A percentile compares a stretch with the other conserved stretches of the same genome.
Evolutionary conservation across 2,329 filamentous ascomycete species (phyloP).

Genomic region (Stagonosporopsis vannaccii): DNA sequence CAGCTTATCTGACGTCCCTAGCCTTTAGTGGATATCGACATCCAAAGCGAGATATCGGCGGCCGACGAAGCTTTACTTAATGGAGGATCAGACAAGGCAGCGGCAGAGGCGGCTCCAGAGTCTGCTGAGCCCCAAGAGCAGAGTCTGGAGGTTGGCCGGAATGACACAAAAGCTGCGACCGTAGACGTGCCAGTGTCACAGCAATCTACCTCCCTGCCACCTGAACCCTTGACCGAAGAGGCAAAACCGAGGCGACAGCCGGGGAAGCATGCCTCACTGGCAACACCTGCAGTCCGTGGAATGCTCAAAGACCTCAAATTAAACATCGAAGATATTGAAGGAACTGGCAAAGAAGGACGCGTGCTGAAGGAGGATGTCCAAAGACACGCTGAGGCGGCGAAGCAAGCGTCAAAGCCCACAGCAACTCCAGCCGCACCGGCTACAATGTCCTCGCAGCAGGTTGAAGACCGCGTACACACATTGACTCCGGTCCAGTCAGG

Average conservation of each 20-base stretch:
- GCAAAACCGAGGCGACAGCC: slow-evolving; percentile 44
- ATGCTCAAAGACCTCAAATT: slow-evolving; percentile 81
- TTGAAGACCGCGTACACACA: slow-evolving; percentile 70
- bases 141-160: slow-evolving; percentile 40
- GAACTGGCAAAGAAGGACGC: slow-evolving; percentile 88
- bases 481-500: slow-evolving; percentile 82
- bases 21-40: slow-evolving; percentile 93
- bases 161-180: slow-evolving; percentile 42
- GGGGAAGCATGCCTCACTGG: slow-evolving; percentile 75
- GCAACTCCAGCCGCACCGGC: slow-evolving; percentile 42
- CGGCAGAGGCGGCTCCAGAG: slow-evolving; percentile 28
- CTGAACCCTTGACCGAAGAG: slow-evolving; percentile 28
- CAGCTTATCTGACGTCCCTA: slow-evolving; percentile 48
- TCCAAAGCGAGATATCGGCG: slow-evolving; percentile 75
- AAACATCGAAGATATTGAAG: slow-evolving; percentile 78
- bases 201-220: slow-evolving; percentile 28
- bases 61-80: slow-evolving; percentile 61
- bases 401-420: slow-evolving; percentile 32
- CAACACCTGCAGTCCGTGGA: slow-evolving; percentile 91
- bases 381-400: slow-evolving; percentile 32
- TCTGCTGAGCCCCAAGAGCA: slow-evolving; percentile 27
- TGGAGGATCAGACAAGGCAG: slow-evolving; percentile 39
- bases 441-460: slow-evolving; percentile 27
- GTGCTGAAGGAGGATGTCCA: slow-evolving; percentile 93
- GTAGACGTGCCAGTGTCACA: slow-evolving; percentile 26